A percentile compares a stretch with the other conserved stretches of the same genome.
Evolutionary conservation across 495 filamentous ascomycete genomes (phyloP).

Genomic region (Choiromyces venosus): DNA sequence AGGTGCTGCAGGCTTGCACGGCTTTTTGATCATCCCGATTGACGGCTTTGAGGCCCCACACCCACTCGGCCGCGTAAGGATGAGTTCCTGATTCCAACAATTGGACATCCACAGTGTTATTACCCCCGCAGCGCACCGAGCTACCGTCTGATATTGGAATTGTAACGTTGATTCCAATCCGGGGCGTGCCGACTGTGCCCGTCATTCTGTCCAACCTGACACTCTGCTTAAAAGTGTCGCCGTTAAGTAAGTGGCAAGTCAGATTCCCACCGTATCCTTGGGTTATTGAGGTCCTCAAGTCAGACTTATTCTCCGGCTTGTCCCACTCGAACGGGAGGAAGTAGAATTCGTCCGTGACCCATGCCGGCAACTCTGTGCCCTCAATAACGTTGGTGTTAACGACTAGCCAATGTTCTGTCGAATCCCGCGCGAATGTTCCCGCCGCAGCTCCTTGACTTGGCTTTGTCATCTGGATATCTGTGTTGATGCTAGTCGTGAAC

Average conservation of each 20-base stretch:
- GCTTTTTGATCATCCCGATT: background rate
- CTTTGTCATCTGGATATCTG: background rate
- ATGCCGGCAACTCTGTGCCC: slow-evolving; percentile 3
- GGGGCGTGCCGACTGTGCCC: too few relatives aligned
- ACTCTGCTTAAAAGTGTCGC: too few relatives aligned
- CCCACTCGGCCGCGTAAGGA: background rate
- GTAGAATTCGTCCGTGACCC: slow-evolving; percentile 21
- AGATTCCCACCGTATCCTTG: background rate
- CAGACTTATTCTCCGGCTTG: background rate
- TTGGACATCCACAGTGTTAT: too few relatives aligned
- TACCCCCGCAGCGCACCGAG: slow-evolving; percentile 5
- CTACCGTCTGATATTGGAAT: slow-evolving; percentile 6
- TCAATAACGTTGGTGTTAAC: slow-evolving; percentile 15
- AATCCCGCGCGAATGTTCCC: slow-evolving; percentile 6
- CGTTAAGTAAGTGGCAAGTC: too few relatives aligned
- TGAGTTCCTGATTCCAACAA: background rate
- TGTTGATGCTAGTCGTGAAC: background rate
- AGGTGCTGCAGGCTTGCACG: slow-evolving; percentile 9
- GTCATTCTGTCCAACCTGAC: too few relatives aligned
- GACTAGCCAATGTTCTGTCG: background rate
- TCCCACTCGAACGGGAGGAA: slow-evolving; percentile 24
- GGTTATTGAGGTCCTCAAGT: too few relatives aligned
- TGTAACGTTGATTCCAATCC: slow-evolving; percentile 1
- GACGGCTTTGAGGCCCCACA: background rate
- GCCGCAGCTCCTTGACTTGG: too few relatives aligned